Conservation (phyloP, 176 grass and related monocot genomes). For the Phoenix dactylifera region DNA sequence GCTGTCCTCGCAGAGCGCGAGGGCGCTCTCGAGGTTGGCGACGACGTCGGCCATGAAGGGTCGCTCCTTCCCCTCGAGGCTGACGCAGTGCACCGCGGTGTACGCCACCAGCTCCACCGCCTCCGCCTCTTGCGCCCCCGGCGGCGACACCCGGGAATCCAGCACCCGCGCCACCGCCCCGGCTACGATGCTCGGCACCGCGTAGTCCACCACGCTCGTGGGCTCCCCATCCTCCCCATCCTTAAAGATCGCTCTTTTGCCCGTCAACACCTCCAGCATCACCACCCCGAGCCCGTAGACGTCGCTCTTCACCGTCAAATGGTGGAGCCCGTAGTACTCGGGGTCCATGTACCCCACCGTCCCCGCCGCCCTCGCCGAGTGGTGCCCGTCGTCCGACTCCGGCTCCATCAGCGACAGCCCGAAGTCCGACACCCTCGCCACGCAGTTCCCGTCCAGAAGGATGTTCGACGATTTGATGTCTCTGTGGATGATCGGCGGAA, state of each 20-base stretch:
- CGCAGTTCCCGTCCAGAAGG: slow-evolving; percentile 56
- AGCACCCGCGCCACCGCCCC: slow-evolving; percentile 50
- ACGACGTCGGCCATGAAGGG: slow-evolving; percentile 69
- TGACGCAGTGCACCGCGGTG: slow-evolving; percentile 66
- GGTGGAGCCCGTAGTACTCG: slow-evolving; percentile 86
- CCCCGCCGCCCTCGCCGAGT: slow-evolving; percentile 51
- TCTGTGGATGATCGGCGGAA: slow-evolving; percentile 95
- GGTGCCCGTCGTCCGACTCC: slow-evolving; percentile 14
- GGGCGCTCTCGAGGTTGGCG: slow-evolving; percentile 66
- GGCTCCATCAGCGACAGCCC: slow-evolving; percentile 69
- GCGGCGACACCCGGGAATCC: slow-evolving; percentile 36
- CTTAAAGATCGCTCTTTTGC: slow-evolving; percentile 66
- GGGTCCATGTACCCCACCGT: slow-evolving; percentile 99
- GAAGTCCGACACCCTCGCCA: slow-evolving; percentile 85
- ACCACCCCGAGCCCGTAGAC: slow-evolving; percentile 90
- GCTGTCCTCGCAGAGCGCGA: slow-evolving; percentile 53
- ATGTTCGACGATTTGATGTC: slow-evolving; percentile 99
- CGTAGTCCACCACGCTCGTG: slow-evolving; percentile 68
- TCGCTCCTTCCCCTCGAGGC: slow-evolving; percentile 54
- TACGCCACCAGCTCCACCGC: slow-evolving; percentile 72
- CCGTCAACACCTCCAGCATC: slow-evolving; percentile 77
- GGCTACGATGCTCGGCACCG: slow-evolving; percentile 34
- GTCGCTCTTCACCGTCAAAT: slow-evolving; percentile 90
- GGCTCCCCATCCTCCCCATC: slow-evolving; percentile 41
- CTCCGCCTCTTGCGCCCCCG: slow-evolving; percentile 39